Percentiles rank a stretch among this genome's conserved stretches.
These are phyloP conservation scores for Croton setiger DNA, from an alignment of 441 rosid species.

Conservation along the genomic window DNA sequence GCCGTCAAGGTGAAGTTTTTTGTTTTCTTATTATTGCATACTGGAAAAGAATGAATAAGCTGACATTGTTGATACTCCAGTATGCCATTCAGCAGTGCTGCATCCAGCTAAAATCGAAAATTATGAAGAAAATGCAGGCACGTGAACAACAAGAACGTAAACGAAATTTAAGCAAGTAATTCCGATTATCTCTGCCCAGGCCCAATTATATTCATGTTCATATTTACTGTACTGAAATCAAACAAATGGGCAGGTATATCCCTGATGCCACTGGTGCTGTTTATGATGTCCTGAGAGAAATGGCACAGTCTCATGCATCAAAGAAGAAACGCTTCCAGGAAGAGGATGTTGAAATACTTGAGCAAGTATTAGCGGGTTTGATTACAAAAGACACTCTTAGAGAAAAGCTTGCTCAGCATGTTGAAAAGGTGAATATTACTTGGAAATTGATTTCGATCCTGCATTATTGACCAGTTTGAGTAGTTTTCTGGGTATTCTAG, in stretches of 20 bases:
- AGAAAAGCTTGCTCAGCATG: conserved; percentile 79
- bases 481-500: not conserved
- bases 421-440: conserved; percentile 63
- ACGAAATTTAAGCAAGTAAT: conserved; percentile 84
- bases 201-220: not conserved
- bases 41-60: conserved; percentile 14
- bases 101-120: conserved; percentile 88
- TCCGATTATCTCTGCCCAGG: not conserved
- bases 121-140: conserved; percentile 76
- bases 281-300: conserved; percentile 71
- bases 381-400: conserved; percentile 70
- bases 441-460: not conserved
- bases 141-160: conserved; percentile 97
- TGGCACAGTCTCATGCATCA: conserved; percentile 49
- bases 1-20: conserved; percentile 76
- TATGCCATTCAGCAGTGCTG: conserved; percentile 94
- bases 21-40: conserved; percentile 1
- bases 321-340: conserved; percentile 57
- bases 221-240: conserved; percentile 11
- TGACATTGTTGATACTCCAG: conserved; percentile 40
- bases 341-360: conserved; percentile 53
- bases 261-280: conserved; percentile 84
- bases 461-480: not conserved
- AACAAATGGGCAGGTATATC: conserved; percentile 58
- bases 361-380: conserved; percentile 47